Percentiles rank a stretch among this genome's conserved stretches.
Conservation (phyloP, 2,329 filamentous ascomycete species). For the Penicillium sp. region DNA sequence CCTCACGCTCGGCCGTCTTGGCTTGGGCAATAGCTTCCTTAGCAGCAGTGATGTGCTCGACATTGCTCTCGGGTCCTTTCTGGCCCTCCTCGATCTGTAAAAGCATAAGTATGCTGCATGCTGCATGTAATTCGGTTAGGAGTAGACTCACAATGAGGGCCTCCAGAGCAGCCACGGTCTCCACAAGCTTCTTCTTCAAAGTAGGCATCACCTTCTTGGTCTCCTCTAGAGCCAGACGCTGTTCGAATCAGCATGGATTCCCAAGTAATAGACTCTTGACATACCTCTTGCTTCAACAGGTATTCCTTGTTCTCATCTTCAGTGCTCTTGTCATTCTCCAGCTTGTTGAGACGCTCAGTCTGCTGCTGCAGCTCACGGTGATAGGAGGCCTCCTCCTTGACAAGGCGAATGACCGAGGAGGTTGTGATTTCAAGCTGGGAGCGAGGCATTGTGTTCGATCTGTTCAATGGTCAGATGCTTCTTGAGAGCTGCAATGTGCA, state of each 20-base stretch:
- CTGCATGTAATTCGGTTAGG: not conserved
- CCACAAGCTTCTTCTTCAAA: constrained; percentile 64
- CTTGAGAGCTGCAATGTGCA: not conserved
- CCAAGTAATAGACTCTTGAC: constrained; percentile 16
- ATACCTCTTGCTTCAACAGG: constrained; percentile 79
- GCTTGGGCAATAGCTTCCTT: constrained; percentile 41
- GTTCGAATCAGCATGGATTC: not conserved
- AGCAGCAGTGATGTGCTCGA: constrained; percentile 39
- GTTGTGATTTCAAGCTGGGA: constrained; percentile 81
- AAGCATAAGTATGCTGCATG: constrained; percentile 1
- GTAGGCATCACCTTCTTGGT: constrained; percentile 76
- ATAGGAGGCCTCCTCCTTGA: constrained; percentile 89
- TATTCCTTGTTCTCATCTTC: constrained; percentile 75
- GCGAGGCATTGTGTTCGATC: constrained; percentile 58
- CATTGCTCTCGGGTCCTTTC: constrained; percentile 38
- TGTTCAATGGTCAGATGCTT: constrained; percentile 9
- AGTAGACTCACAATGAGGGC: constrained; percentile 61
- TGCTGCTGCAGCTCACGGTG: constrained; percentile 78
- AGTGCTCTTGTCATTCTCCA: constrained; percentile 61
- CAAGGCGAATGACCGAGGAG: constrained; percentile 70
- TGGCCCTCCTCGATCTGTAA: constrained; percentile 37
- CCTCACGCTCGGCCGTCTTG: constrained; percentile 37
- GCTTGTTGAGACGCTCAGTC: constrained; percentile 62
- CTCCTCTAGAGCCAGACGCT: constrained; percentile 79
- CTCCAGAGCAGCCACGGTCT: constrained; percentile 68